Evolutionary conservation across 1,139 yeast genomes (phyloP), one percentile per base, ranked within the genome.

Genomic region (Kurtzmaniella quercitrusa): DNA sequence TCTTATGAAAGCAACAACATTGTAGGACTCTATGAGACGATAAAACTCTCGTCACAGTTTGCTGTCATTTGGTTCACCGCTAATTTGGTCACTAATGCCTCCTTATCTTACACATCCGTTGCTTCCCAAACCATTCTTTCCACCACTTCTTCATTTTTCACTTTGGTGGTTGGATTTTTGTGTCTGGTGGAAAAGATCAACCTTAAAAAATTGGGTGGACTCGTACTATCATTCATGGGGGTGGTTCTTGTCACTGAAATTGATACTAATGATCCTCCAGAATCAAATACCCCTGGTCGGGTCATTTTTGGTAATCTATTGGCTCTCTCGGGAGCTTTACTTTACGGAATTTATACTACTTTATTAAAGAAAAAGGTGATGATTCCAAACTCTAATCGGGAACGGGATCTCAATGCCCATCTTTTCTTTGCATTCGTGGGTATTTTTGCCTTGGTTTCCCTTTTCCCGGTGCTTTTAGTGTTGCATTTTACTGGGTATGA

Each of bases 391-490:
- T 60, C 74, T 10, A 76, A 77, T 40, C 80, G 79, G 50, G 97
- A 91, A 58, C 71, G 85, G 18, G 69, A 85, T 41, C 73, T 93
- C 45, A 85, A 93, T 61, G 87, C 95, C 68, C 87, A 84, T 58
- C 71, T 90, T 31, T 93, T 93, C 57, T 90, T 93, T 58, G 98
- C 98, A 2, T 91, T 87, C 63, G 98, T 93, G 23, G 98, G 98
- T 0, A 66, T 91, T 8, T 85, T 85, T 67, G 88, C 90, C 52
- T 57, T 85, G 15, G 54, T 88, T 0, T 63, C 82, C n/a, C 62
- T 91, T 41, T 90, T 97, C 96, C 98, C 98, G 2, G 64, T 88
- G 3, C 58, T 93, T 15, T 47, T 90, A 0, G 45, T 86, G 1
- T 75, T 91, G 47, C 80, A 91, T 62, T 70, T 67, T 47, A 53